Conservation (phyloP, 768 basidiomycete species). For the Amanita polypyramis region DNA sequence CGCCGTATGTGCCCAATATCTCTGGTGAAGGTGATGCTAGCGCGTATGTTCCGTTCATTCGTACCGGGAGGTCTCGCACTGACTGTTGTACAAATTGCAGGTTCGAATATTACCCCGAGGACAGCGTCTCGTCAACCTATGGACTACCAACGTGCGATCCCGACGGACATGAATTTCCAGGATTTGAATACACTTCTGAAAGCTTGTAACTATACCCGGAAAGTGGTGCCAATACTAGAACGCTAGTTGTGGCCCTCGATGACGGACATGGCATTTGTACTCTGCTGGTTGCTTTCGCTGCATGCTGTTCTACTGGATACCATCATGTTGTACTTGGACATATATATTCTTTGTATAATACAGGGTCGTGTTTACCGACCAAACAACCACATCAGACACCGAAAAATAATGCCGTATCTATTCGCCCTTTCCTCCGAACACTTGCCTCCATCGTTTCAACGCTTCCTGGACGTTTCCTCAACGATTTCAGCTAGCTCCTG, state of each 20-base stretch:
- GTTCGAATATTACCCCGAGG: slow-evolving; percentile 74
- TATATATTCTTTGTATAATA: not conserved
- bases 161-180: slow-evolving; percentile 62
- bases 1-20: slow-evolving; percentile 91
- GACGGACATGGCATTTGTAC: not conserved
- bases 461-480: slow-evolving; percentile 8
- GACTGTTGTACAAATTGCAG: slow-evolving; percentile 22
- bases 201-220: slow-evolving; percentile 11
- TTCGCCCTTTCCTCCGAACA: slow-evolving; percentile 23
- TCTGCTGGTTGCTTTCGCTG: not conserved
- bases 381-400: slow-evolving; percentile 33
- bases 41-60: slow-evolving; percentile 46
- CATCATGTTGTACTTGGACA: slow-evolving; percentile 8
- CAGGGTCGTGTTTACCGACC: slow-evolving; percentile 19
- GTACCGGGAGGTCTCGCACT: slow-evolving; percentile 9
- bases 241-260: not conserved
- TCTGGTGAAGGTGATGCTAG: slow-evolving; percentile 91
- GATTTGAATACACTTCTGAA: slow-evolving; percentile 58
- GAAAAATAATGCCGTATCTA: slow-evolving; percentile 34
- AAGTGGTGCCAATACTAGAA: not conserved
- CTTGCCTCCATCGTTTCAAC: slow-evolving; percentile 16
- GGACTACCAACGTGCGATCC: slow-evolving; percentile 47
- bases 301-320: not conserved
- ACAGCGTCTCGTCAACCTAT: slow-evolving; percentile 50
- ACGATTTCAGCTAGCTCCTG: slow-evolving; percentile 10